phyloP scores from a whole-genome alignment of 2,329 filamentous ascomycete species.

The Aspergillus persii region DNA sequence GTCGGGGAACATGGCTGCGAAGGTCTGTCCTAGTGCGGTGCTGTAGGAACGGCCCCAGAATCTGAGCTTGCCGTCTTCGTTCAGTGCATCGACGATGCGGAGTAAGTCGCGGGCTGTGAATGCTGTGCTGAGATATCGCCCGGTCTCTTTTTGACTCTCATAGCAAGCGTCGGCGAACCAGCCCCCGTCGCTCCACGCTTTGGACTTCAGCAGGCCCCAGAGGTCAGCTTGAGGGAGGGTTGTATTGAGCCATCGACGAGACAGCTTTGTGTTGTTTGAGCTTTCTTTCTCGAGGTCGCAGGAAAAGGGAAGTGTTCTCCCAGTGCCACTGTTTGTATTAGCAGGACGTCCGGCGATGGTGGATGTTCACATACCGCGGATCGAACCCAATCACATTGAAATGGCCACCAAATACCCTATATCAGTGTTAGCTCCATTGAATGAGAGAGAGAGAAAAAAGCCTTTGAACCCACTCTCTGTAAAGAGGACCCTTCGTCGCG shows the following conservation, averaged over 20 bases:
- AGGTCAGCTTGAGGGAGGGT: not conserved
- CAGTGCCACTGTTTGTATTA: not conserved
- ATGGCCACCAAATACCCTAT: not conserved
- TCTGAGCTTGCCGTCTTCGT: conserved; percentile 1
- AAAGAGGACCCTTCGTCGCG: not conserved
- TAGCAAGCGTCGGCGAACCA: not conserved
- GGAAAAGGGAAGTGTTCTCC: not conserved
- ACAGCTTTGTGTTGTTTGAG: not conserved
- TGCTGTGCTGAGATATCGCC: not conserved
- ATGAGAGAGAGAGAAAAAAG: not conserved
- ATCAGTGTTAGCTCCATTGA: not conserved
- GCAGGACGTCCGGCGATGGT: not conserved
- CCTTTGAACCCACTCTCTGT: not conserved
- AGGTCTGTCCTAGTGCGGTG: conserved; percentile 1
- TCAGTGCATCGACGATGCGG: not conserved
- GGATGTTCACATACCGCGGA: not conserved
- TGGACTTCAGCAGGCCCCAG: not conserved
- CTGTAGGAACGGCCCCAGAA: conserved; percentile 8
- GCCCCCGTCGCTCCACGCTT: conserved; percentile 1
- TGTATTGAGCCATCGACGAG: not conserved
- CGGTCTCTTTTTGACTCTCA: not conserved
- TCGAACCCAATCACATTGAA: conserved; percentile 4
- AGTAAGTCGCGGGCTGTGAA: conserved; percentile 4
- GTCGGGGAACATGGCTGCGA: conserved; percentile 6
- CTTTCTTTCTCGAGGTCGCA: not conserved